Base-by-base conservation (phyloP, 78 protist species). In the Dictyostelium intermedium region DNA sequence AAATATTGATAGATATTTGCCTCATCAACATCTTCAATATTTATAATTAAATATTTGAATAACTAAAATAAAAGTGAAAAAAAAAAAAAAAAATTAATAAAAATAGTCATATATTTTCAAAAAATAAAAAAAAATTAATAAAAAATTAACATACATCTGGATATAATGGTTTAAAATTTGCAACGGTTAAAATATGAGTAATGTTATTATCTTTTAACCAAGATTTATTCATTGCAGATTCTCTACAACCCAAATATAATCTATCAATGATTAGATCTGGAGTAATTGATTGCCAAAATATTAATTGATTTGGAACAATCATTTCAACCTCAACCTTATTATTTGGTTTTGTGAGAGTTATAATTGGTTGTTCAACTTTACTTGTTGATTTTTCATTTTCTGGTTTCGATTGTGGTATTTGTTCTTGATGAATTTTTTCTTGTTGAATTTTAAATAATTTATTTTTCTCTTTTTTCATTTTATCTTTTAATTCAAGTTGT, bases 131-230 rank as follows among this genome's bases (percentile, higher is more conserved):
- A 4, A 25, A 70, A 27, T 13, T 72, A 70, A 18, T 3, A 66
- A 18, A 3, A 23, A 4, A 20, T 63, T n/a, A 45, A 80, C 56
- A 11, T 80, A 89, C 85, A 78, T 80, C 34, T 47, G 81, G 69
- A 80, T 89, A 80, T 30, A 89, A 69, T 69, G 94, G 94, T 63
- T 89, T 89, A 10, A 89, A 89, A 80, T 27, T 45, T 4, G 87
- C 94, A 41, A 89, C 80, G 3, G 94, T 69, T 80, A 89, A 45
- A 35, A 89, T 89, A 89, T 89, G 94, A 23, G 94, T 89, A 7
- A 89, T 34, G 53, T 89, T 89, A 70, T 89, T 39, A 5, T 89
- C 87, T 80, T 20, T 41, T 14, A 89, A 27, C 78, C 61, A 89
- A 43, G 32, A 43, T 66, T 89, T 89, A 35, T 89, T 78, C 50